A percentile compares a stretch with the other conserved stretches of the same genome.
Evolutionary conservation across 2,329 filamentous ascomycete genomes (phyloP).

Genomic region (Ascochyta viciae-villosae): DNA sequence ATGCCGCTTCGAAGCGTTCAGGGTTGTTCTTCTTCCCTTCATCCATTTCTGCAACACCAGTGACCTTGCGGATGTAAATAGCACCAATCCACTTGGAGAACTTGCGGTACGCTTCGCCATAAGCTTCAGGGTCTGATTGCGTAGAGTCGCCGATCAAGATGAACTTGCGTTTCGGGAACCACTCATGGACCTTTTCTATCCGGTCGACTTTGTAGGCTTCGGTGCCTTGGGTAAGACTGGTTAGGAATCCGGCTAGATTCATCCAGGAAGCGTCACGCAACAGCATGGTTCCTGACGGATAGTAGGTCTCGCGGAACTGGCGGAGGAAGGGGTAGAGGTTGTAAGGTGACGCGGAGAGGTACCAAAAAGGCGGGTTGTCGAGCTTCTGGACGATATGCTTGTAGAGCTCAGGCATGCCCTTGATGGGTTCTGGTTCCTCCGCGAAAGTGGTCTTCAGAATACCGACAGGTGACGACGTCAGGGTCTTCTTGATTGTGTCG

Average conservation of each 20-base stretch:
- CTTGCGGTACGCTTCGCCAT: slow-evolving; percentile 76
- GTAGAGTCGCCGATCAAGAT: slow-evolving; percentile 90
- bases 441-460: slow-evolving; percentile 86
- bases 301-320: slow-evolving; percentile 73
- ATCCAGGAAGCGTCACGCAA: slow-evolving; percentile 87
- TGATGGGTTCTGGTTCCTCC: slow-evolving; percentile 72
- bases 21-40: slow-evolving; percentile 73
- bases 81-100: slow-evolving; percentile 79
- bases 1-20: slow-evolving; percentile 82
- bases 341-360: slow-evolving; percentile 92
- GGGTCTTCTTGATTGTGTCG: slow-evolving; percentile 92
- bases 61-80: slow-evolving; percentile 86
- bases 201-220: slow-evolving; percentile 85
- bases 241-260: slow-evolving; percentile 79
- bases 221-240: slow-evolving; percentile 79
- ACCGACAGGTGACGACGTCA: slow-evolving; percentile 79
- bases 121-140: slow-evolving; percentile 88
- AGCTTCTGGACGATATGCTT: slow-evolving; percentile 64
- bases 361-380: slow-evolving; percentile 79
- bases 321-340: slow-evolving; percentile 90
- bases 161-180: slow-evolving; percentile 80
- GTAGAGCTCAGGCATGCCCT: slow-evolving; percentile 88
- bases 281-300: slow-evolving; percentile 79
- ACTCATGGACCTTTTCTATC: slow-evolving; percentile 77
- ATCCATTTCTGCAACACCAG: slow-evolving; percentile 75